Evolutionary conservation across 257 asterid genomes (phyloP), one percentile per base, ranked within the genome.

Genomic region (Scutellaria minor): DNA sequence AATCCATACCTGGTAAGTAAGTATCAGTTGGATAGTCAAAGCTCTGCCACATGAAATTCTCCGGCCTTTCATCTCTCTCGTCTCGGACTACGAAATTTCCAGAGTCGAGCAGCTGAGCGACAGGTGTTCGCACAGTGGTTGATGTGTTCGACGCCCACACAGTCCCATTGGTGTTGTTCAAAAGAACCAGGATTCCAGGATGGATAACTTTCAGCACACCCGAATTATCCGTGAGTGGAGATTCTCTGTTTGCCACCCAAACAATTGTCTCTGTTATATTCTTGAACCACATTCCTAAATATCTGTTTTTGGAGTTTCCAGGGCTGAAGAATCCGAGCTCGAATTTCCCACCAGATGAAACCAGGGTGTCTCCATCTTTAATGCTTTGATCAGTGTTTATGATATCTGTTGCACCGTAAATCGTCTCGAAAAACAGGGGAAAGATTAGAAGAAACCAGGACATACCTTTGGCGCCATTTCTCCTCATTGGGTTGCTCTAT

Each of bases 161-260:
- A 0, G 60, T 73, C 6, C 22, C 42, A 6, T 67, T 67, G 24
- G 74, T 41, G 74, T 18, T 6, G 65, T 74, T 63, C 8, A 61
- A 66, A 55, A 83, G 79, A 5, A 24, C 2, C 6, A 79, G 66
- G 4, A 46, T 69, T 15, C 84, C 84, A 9, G 77, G 61, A 9
- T 10, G 63, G 50, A 58, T 61, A 37, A 81, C 7, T 15, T 1
- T 65, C 8, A 81, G 41, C 45, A 27, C 70, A 22, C 85, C 80
- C 9, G 60, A 74, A 44, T n/a, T 60, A 9, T 81, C 70, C 3
- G 15, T 13, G 27, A 81, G 1, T 0, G 85, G 83, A 62, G 35
- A 22, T n/a, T 78, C 69, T 56, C 85, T 60, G 62, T 81, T 81
- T 5, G 78, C 76, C 7, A 78, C 85, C 85, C 85, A 81, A 6